Base-by-base conservation (phyloP, 306 rosid species). In the Dalbergia oliveri region DNA sequence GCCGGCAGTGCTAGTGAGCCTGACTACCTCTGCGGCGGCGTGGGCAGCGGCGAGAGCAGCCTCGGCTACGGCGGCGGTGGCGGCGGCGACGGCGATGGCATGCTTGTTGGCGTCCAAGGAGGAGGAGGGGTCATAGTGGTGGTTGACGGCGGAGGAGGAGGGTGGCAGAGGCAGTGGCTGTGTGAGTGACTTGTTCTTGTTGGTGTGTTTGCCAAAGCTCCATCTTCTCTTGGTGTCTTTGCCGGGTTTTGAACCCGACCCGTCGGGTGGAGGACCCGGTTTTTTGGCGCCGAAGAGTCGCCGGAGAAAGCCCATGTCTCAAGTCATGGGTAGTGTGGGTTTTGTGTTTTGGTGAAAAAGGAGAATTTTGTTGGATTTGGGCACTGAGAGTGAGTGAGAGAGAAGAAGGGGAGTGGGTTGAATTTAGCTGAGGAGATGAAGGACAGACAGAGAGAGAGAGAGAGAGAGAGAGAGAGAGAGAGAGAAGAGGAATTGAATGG, bases 21-120 rank as follows among this genome's bases (percentile, higher is more conserved):
- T 83, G 23, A 95, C 99, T 0, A 95, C 99, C 88, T 95, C 98
- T 0, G 99, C 98, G 0, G 99, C 98, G 0, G 99, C 99, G 66
- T 90, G 97, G 3, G 99, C 98, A 0, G 99, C 98, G 0, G 94
- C 92, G 1, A 95, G 90, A 5, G 98, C 98, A 0, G 98, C 99
- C 83, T 95, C 97, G 0, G 99, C 98, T 2, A 91, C 98, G 12
- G 97, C 97, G 0, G 97, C 99, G 0, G 98, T 95, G 5, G 99
- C 99, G 1, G 98, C 94, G 0, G 98, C 98, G 0, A 95, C 99
- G 0, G 99, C 99, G 14, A 95, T 88, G 12, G 99, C 99, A 77
- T 91, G 98, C 72, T 93, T 90, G 78, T 82, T 93, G 79, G 90
- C 87, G 79, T 86, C 93, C 65, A 88, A 57, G 60, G 88, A 59